Conservation (phyloP, 805 yeast species). For the Diddensiella santjacobensis region DNA sequence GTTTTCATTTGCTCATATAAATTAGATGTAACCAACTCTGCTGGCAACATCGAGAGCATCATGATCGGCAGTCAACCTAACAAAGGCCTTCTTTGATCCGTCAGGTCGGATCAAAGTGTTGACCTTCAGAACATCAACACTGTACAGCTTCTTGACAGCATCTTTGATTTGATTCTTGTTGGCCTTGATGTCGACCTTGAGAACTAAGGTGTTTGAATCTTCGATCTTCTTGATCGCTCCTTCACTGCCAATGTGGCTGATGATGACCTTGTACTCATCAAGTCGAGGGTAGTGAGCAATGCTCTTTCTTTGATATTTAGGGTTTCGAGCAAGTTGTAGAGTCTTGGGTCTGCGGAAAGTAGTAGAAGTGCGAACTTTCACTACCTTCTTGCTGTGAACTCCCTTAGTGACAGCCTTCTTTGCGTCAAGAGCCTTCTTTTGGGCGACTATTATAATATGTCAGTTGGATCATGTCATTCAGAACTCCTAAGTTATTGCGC, state of each 20-base stretch:
- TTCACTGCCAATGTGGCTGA: slow-evolving; percentile 95
- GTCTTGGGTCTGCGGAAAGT: slow-evolving; percentile 98
- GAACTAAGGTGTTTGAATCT: slow-evolving; percentile 98
- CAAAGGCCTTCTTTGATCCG: slow-evolving; percentile 99
- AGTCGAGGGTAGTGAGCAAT: slow-evolving; percentile 97
- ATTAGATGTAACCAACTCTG: slow-evolving; percentile 98
- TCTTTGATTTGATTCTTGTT: slow-evolving; percentile 98
- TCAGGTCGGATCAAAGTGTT: slow-evolving; percentile 98
- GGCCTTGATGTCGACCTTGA: slow-evolving; percentile 95
- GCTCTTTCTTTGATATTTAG: slow-evolving; percentile 92
- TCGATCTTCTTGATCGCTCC: slow-evolving; percentile 99
- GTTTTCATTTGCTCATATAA: slow-evolving; percentile 2
- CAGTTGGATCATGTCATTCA: no score
- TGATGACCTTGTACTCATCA: slow-evolving; percentile 92
- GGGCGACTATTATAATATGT: slow-evolving; percentile 28
- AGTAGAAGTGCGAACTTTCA: slow-evolving; percentile 91
- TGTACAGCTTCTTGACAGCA: slow-evolving; percentile 97
- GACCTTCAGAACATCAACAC: slow-evolving; percentile 88
- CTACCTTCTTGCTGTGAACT: slow-evolving; percentile 82
- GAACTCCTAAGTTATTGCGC: no score
- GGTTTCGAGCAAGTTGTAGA: slow-evolving; percentile 86
- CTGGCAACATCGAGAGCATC: slow-evolving; percentile 99
- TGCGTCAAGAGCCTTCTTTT: slow-evolving; percentile 89
- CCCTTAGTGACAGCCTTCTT: slow-evolving; percentile 99
- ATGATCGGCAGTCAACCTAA: slow-evolving; percentile 97